phyloP scores from a whole-genome alignment of 306 rosid species.

The Lupinus albus region DNA sequence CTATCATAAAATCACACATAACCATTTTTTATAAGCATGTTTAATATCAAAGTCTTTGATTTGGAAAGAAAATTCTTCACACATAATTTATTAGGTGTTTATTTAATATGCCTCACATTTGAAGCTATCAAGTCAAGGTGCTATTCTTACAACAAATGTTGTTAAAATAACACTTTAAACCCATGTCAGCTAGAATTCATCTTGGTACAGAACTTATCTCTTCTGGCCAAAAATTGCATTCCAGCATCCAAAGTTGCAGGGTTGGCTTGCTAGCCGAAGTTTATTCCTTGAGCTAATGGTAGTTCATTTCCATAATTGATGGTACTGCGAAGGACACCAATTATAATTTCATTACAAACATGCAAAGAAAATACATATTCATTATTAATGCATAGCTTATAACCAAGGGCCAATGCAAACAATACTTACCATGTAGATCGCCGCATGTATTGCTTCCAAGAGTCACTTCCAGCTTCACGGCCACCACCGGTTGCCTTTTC shows the following conservation, averaged over 20 bases:
- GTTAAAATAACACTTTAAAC: conserved; percentile 18
- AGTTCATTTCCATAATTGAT: conserved; percentile 89
- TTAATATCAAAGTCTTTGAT: background rate
- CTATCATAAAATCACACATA: background rate
- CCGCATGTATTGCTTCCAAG: conserved; percentile 99
- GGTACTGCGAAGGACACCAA: conserved; percentile 63
- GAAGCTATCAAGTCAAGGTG: conserved; percentile 1
- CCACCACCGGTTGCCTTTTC: conserved; percentile 99
- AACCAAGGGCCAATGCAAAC: conserved; percentile 19
- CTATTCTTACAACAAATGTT: background rate
- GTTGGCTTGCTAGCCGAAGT: conserved; percentile 61
- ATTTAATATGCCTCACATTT: background rate
- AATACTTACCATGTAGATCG: conserved; percentile 82
- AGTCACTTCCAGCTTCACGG: conserved; percentile 98
- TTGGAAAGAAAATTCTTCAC: background rate
- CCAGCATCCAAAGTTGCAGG: background rate
- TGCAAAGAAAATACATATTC: conserved; percentile 13
- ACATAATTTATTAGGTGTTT: conserved; percentile 33
- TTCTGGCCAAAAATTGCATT: conserved; percentile 18
- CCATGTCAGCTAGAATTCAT: conserved; percentile 6
- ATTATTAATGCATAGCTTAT: conserved; percentile 2
- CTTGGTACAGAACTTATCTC: background rate
- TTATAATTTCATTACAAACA: conserved; percentile 26
- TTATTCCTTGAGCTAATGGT: conserved; percentile 97
- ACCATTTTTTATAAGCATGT: background rate